Base-by-base conservation (phyloP, 441 rosid genomes). In the Oxalis stricta region DNA sequence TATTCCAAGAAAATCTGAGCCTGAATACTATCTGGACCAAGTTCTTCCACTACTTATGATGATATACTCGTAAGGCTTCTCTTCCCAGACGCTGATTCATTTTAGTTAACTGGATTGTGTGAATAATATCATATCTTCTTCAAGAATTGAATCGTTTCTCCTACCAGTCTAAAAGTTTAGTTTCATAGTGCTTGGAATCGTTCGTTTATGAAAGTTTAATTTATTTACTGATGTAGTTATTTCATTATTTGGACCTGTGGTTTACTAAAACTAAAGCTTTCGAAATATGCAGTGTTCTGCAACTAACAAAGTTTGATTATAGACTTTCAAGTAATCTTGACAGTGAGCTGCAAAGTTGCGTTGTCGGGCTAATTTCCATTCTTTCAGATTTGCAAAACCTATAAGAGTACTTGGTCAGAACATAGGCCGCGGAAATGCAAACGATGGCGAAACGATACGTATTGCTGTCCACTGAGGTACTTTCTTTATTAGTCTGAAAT, bases 11-110 rank as follows among this genome's bases (percentile, higher is more conserved):
- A 91, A 91, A 66, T 91, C 96, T 22, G 65, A 80, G 19, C 86
- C 94, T 4, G 96, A 86, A 60, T 91, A 86, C 64, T 91, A 91
- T 63, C 67, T 83, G 22, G 96, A 83, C 61, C 99, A 91, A 83
- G 96, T 86, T 41, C 78, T 86, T 52, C 96, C 96, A 17, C 61
- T 86, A 50, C 75, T 91, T 15, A 31, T 64, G 41, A 77, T 91
- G 58, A 83, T 95, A n/a, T n/a, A 75, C 77, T 47, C 50, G 94
- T 82, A 72, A 72, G 85, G 26, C 29, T 17, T 33, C 49, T 46
- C 7, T 49, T 14, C 55, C 33, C 48, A 18, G 30, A n/a, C n/a
- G n/a, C n/a, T n/a, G n/a, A n/a, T n/a, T 40, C 18, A 17, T 38
- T 40, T 15, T 18, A 21, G 29, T 5, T 9, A 0, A 48, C 15